Percentiles rank a stretch among this genome's conserved stretches.
These are phyloP conservation scores for Cordia subcordata DNA, from an alignment of 257 asterid genomes.

Conservation along the genomic window DNA sequence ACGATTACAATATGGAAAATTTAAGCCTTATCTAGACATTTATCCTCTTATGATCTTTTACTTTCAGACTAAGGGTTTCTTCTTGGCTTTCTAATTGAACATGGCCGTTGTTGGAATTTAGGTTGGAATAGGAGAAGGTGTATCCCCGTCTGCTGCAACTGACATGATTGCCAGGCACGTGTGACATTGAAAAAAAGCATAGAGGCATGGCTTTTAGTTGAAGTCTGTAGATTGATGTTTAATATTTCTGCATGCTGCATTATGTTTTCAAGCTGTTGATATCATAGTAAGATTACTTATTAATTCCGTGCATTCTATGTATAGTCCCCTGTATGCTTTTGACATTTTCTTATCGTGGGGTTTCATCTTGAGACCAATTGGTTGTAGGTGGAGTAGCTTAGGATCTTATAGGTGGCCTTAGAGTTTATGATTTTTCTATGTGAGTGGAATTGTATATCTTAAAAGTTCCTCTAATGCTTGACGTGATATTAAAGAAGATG, in stretches of 20 bases:
- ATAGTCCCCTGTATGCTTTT: no score
- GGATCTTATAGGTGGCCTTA: no score
- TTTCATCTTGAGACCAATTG: no score
- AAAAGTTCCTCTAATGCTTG: no score
- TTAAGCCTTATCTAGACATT: background rate
- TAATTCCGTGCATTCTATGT: no score
- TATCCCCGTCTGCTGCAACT: conserved; percentile 98
- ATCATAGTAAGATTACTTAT: no score
- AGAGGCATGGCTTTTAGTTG: conserved; percentile 21
- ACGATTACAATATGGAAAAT: background rate
- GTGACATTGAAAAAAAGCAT: conserved; percentile 19
- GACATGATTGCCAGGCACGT: conserved; percentile 94
- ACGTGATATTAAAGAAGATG: no score
- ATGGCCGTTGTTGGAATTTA: conserved; percentile 17
- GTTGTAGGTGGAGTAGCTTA: no score
- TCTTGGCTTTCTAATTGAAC: background rate
- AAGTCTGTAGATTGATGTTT: conserved; percentile 3
- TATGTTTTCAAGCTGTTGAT: background rate
- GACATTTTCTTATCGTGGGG: no score
- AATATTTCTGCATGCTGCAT: conserved; percentile 4
- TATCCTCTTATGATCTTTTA: background rate
- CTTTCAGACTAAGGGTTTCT: background rate
- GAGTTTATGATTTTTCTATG: no score
- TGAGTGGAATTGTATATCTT: no score
- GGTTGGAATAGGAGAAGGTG: conserved; percentile 99